Base-by-base conservation (phyloP, 176 grass and related monocot genomes). In the Oropetium thomaeum region DNA sequence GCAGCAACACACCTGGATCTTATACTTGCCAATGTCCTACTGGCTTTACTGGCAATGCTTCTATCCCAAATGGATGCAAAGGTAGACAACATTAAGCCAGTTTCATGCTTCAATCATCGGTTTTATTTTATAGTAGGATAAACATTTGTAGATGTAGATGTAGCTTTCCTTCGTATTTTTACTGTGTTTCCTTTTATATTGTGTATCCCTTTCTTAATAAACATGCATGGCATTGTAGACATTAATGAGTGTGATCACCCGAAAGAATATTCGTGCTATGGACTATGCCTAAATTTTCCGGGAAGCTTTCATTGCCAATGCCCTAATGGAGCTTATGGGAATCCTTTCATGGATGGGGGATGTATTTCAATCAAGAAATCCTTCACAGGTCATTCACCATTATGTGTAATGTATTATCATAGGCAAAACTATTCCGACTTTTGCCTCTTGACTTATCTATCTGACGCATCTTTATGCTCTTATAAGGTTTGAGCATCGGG, bases 401-500 rank as follows among this genome's bases (percentile, higher is more conserved):
- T n/a, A n/a, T n/a, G n/a, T n/a, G n/a, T n/a, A n/a, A n/a, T n/a
- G n/a, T n/a, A n/a, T n/a, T n/a, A n/a, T n/a, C n/a, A n/a, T n/a
- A n/a, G n/a, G n/a, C n/a, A n/a, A n/a, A n/a, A n/a, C n/a, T n/a
- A n/a, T n/a, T n/a, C n/a, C n/a, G n/a, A n/a, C n/a, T n/a, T n/a
- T n/a, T n/a, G n/a, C n/a, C n/a, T n/a, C n/a, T n/a, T n/a, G n/a
- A n/a, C n/a, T n/a, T n/a, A n/a, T n/a, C n/a, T n/a, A n/a, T n/a
- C n/a, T n/a, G n/a, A n/a, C n/a, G n/a, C n/a, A n/a, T n/a, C n/a
- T n/a, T n/a, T n/a, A n/a, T n/a, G n/a, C n/a, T 55, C 1, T 26
- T 65, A 28, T 49, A 70, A 89, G 87, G 77, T 31, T 45, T 89
- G 31, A 60, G 63, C 10, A 81, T 81, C 39, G 69, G 73, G 58